phyloP scores from a whole-genome alignment of 306 rosid species.

The Vigna reflexopilosa region DNA sequence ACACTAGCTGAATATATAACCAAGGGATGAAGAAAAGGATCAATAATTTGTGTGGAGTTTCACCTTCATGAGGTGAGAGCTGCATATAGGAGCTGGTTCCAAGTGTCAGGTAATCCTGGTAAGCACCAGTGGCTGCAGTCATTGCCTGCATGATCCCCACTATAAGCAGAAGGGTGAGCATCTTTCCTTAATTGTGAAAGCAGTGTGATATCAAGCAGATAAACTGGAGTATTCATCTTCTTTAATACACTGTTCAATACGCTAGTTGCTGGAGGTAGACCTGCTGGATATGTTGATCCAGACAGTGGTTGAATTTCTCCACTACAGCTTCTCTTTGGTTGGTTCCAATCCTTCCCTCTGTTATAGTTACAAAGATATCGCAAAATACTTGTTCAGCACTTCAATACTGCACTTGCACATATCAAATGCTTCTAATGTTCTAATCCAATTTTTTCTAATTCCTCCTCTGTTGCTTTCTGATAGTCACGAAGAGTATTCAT shows the following conservation, averaged over 20 bases:
- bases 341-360: conserved; percentile 92
- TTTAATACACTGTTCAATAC: conserved; percentile 69
- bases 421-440: conserved; percentile 2
- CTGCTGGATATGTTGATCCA: conserved; percentile 83
- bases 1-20: conserved; percentile 39
- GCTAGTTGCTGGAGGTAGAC: conserved; percentile 74
- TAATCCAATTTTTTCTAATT: neutral
- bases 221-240: conserved; percentile 66
- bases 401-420: neutral
- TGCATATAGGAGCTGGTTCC: conserved; percentile 94
- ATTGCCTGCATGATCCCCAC: conserved; percentile 67
- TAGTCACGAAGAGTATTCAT: neutral
- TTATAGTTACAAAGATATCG: conserved; percentile 17
- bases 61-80: conserved; percentile 63
- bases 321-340: conserved; percentile 70
- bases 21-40: conserved; percentile 41
- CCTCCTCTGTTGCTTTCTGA: neutral
- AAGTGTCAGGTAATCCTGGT: conserved; percentile 94
- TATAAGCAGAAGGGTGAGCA: conserved; percentile 84
- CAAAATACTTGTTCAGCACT: neutral
- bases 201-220: conserved; percentile 83
- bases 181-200: conserved; percentile 92
- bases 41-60: conserved; percentile 22
- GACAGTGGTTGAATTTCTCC: conserved; percentile 77
- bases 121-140: conserved; percentile 99